Base-by-base conservation (phyloP, 208 protist genomes). In the Balamuthia mandrillaris region DNA sequence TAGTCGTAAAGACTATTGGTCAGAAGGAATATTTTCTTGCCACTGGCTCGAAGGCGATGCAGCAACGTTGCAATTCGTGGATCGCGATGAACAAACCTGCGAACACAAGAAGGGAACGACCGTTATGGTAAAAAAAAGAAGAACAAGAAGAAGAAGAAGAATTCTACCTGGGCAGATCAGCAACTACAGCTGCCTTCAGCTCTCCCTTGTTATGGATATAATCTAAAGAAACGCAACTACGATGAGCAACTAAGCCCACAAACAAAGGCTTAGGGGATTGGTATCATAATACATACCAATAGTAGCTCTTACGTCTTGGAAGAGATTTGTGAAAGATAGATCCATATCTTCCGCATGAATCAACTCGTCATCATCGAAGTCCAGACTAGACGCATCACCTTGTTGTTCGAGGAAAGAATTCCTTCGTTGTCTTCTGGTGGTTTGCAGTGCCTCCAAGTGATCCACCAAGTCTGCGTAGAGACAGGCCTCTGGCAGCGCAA, bases 401-500 rank as follows among this genome's bases (percentile, higher is more conserved):
- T 52, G 42, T n/a, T n/a, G n/a, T n/a, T n/a, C n/a, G n/a, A n/a
- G n/a, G n/a, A n/a, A n/a, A 44, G 45, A 66, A 4, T 33, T 21
- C 31, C 54, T 24, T 1, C 61, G 1, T 4, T 42, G 33, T 27
- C 58, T 27, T 2, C 42, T 1, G 35, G 33, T 51, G 47, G 21
- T 39, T 70, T 27, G 37, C 2, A 37, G n/a, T 2, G 42, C 6
- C 9, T 89, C 87, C 21, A 90, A 44, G 49, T 84, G 60, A 24
- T 88, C 54, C n/a, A 90, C 81, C 7, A 90, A 37, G 65, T 90
- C 86, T 31, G 49, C 49, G 33, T 89, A 90, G 33, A 90, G 52
- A 49, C 88, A 89, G 18, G 88, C 88, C 68, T 90, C 88, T 27
- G 88, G 88, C 24, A 90, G 63, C 7, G 74, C 87, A 44, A 90